Evolutionary conservation across 2,329 filamentous ascomycete species (phyloP).

Genomic region (Sclerotinia trifoliorum): DNA sequence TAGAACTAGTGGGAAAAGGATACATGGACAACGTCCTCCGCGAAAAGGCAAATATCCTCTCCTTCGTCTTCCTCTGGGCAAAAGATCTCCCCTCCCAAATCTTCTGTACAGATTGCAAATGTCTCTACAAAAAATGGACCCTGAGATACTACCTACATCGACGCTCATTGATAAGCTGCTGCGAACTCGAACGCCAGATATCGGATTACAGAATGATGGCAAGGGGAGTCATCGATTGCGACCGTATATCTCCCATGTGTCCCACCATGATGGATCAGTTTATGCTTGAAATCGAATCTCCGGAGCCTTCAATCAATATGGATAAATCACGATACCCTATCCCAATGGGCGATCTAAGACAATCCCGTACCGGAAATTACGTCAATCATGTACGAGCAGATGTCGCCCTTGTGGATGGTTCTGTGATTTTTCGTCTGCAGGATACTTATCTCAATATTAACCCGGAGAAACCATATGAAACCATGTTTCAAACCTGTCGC

Average conservation of each 20-base stretch:
- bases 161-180: fast-evolving
- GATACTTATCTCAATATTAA: not conserved
- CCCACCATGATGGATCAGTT: too few species aligned
- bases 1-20: not conserved
- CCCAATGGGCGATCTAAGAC: too few species aligned
- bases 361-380: too few species aligned
- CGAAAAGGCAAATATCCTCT: not conserved
- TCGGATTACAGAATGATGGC: too few species aligned
- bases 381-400: not conserved
- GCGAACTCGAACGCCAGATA: too few species aligned
- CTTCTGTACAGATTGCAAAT: not conserved
- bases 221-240: too few species aligned
- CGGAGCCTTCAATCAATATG: too few species aligned
- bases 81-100: not conserved
- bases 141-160: not conserved
- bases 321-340: too few species aligned
- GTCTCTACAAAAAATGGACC: not conserved
- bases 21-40: not conserved
- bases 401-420: not conserved
- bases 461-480: not conserved
- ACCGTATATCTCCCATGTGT: too few species aligned
- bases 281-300: too few species aligned
- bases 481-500: not conserved
- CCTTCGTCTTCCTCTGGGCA: not conserved
- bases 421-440: not conserved